Evolutionary conservation across 2,329 filamentous ascomycete species (phyloP), one percentile per base, ranked within the genome.

Genomic region (Arthrobotrys sinensis): DNA sequence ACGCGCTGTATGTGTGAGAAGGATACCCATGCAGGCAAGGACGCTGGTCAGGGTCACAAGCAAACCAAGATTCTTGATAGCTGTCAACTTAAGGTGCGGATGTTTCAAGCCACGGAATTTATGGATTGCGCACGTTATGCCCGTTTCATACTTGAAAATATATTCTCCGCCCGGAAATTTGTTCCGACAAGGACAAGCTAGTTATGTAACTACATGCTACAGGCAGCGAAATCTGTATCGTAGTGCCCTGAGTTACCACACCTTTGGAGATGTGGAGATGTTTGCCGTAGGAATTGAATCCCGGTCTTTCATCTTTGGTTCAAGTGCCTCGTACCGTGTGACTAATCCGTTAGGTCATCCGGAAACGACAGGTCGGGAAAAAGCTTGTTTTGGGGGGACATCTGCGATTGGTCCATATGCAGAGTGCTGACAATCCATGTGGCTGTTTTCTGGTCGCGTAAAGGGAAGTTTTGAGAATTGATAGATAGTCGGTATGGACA

Each of bases 91-190:
- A 48, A 62, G 53, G 66, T 62, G 28, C 53, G 63, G 62, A 34
- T 73, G 50, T 67, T 67, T 67, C 70, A 75, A 75, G 63, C 52
- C 62, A 63, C 62, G 34, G 24, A 38, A 36, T 73, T 75, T 67
- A 16, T 52, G 70, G 53, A 75, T 32, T 75, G 70, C 63, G 70
- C 70, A 67, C 62, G 50, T 52, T 67, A 32, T 12, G 60, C 40
- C 45, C 40, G 60, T 50, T 64, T 64, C 32, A 48, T 21, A 64
- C 28, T 75, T 75, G 21, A 60, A 52, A 43, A 67, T 67, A 67
- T 67, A 75, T 75, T 75, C 70, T 75, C 70, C 70, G 63, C 52
- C 46, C 69, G 70, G 70, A 45, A 67, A 67, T 34, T 62, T 66
- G 50, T 52, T 66, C 69, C 69, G 69, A 60, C 69, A 55, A 64